Evolutionary conservation across 2,329 filamentous ascomycete species (phyloP).

Genomic region (Stromatinia cepivora): DNA sequence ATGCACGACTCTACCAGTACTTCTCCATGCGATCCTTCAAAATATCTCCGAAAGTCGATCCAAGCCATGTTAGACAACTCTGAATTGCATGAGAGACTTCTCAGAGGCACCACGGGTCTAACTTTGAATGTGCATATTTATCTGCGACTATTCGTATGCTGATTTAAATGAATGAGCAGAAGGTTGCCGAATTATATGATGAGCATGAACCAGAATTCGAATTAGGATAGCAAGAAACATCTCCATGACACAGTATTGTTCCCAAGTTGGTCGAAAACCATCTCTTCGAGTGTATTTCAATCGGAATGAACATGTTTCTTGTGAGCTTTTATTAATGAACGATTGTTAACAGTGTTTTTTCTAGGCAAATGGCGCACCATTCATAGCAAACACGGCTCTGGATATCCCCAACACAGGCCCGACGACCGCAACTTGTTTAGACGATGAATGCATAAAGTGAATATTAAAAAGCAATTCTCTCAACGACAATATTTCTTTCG

Average conservation of each 20-base stretch:
- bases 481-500: not conserved
- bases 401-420: no score
- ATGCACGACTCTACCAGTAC: not conserved
- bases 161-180: no score
- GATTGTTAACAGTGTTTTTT: not conserved
- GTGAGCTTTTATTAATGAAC: not conserved
- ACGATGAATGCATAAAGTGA: no score
- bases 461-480: rapidly evolving
- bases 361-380: not conserved
- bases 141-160: no score
- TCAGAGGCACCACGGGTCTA: not conserved
- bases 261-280: not conserved
- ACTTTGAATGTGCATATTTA: not conserved
- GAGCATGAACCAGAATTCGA: no score
- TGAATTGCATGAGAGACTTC: not conserved
- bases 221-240: no score
- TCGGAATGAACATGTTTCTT: rapidly evolving
- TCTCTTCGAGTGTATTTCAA: not conserved
- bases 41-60: not conserved
- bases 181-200: no score
- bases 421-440: no score
- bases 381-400: not conserved
- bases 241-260: no score
- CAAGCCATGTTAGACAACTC: not conserved
- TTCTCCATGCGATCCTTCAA: not conserved